A percentile compares a stretch with the other conserved stretches of the same genome.
Evolutionary conservation across 768 basidiomycete genomes (phyloP).

Genomic region (Boletales sp.): DNA sequence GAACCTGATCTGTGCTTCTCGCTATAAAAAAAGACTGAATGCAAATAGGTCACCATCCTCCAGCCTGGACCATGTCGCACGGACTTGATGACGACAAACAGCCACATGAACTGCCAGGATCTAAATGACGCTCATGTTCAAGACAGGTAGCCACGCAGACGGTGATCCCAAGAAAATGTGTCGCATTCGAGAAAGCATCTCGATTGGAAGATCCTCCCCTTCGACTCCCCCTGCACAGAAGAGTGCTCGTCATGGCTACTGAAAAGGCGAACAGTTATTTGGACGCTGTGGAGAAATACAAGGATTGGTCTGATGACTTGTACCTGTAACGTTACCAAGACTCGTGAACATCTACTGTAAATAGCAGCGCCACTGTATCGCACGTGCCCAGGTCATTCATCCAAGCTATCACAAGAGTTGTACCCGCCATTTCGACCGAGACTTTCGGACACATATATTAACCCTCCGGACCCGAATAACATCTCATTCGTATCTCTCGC

Average conservation of each 20-base stretch:
- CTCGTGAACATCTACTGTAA: not conserved
- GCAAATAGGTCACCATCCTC: constrained; percentile 2
- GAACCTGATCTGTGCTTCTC: too few relatives aligned
- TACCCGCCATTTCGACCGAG: not conserved
- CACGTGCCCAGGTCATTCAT: too few relatives aligned
- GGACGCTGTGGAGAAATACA: constrained; percentile 17
- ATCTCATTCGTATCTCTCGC: too few relatives aligned
- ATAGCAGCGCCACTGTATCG: too few relatives aligned
- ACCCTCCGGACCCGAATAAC: too few relatives aligned
- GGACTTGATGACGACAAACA: not conserved
- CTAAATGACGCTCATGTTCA: constrained; percentile 1
- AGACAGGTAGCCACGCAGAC: not conserved
- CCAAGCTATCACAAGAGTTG: too few relatives aligned
- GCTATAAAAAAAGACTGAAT: not conserved
- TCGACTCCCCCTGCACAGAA: constrained; percentile 17
- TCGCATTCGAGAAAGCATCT: constrained; percentile 16
- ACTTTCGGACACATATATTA: not conserved
- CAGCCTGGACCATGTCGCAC: constrained; percentile 16
- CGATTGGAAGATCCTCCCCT: constrained; percentile 20
- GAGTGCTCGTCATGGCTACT: not conserved
- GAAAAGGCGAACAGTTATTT: constrained; percentile 13
- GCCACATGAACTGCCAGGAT: constrained; percentile 1
- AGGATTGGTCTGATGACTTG: constrained; percentile 10
- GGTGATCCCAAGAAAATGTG: constrained; percentile 22
- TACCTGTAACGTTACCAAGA: not conserved